Percentiles rank a stretch among this genome's conserved stretches.
Conservation (phyloP, 768 basidiomycete species). For the Rubroboletus pulcherrimus region DNA sequence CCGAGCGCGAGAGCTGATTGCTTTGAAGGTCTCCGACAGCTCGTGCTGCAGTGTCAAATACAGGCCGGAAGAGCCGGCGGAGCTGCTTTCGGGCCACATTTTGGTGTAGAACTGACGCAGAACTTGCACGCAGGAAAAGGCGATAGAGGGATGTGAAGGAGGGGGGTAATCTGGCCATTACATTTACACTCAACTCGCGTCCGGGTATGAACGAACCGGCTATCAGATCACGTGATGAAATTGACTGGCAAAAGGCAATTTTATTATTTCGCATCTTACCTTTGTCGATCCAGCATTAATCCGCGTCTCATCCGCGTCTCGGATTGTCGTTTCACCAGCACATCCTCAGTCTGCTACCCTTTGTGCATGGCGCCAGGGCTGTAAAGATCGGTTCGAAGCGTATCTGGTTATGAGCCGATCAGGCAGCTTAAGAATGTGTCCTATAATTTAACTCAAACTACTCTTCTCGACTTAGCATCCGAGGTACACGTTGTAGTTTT, state of each 20-base stretch:
- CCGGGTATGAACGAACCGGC: background rate
- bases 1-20: slow-evolving; percentile 17
- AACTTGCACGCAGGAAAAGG: slow-evolving; percentile 51
- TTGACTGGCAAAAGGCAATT: background rate
- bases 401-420: slow-evolving; percentile 4
- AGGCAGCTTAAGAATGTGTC: background rate
- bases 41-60: slow-evolving; percentile 48
- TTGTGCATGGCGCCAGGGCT: background rate
- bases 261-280: background rate
- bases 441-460: slow-evolving; percentile 5
- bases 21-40: slow-evolving; percentile 41
- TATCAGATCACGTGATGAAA: slow-evolving; percentile 12
- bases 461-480: background rate
- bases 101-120: slow-evolving; percentile 58
- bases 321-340: background rate
- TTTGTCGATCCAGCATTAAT: slow-evolving; percentile 3
- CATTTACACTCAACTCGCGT: too few species aligned
- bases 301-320: background rate
- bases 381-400: slow-evolving; percentile 3
- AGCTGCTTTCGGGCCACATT: slow-evolving; percentile 40
- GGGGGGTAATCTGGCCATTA: slow-evolving; percentile 25
- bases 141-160: slow-evolving; percentile 57
- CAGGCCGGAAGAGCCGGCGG: slow-evolving; percentile 49
- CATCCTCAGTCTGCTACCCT: background rate
- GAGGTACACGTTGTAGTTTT: slow-evolving; percentile 1